Conservation (phyloP, 768 basidiomycete genomes). For the Hygrocybe punicea region DNA sequence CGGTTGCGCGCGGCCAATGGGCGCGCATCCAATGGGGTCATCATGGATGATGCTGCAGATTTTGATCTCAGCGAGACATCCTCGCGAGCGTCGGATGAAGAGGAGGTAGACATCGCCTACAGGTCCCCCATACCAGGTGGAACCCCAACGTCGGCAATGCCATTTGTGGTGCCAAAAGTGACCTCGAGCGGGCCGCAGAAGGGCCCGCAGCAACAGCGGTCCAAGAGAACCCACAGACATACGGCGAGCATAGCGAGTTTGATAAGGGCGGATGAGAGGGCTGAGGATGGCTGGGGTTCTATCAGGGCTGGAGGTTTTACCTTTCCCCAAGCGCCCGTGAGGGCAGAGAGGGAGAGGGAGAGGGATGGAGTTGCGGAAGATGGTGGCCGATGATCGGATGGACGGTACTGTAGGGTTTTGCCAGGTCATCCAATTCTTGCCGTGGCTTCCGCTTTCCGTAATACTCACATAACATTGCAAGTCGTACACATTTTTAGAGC, state of each 20-base stretch:
- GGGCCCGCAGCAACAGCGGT: conserved; percentile 10
- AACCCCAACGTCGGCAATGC: conserved; percentile 35
- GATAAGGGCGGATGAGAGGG: conserved; percentile 71
- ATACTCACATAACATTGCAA: too few species aligned
- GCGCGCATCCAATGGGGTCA: conserved; percentile 17
- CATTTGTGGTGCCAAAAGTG: conserved; percentile 28
- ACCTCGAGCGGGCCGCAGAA: neutral
- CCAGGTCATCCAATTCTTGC: too few species aligned
- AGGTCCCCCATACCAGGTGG: conserved; percentile 55
- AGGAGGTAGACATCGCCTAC: conserved; percentile 66
- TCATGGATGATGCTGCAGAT: conserved; percentile 42
- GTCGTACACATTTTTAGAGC: too few species aligned
- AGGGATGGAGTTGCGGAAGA: neutral
- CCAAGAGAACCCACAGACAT: conserved; percentile 56
- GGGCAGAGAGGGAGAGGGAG: conserved; percentile 14
- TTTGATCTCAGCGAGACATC: conserved; percentile 54
- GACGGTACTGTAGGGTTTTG: too few species aligned
- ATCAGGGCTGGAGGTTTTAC: conserved; percentile 53
- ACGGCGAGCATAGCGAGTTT: conserved; percentile 83
- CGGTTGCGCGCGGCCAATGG: neutral
- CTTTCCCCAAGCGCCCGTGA: conserved; percentile 42
- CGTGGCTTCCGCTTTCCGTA: too few species aligned
- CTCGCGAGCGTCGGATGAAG: conserved; percentile 56
- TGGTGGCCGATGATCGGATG: neutral
- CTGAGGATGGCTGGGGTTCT: conserved; percentile 83